Evolutionary conservation across 148 eudicot genomes (phyloP), one percentile per base, ranked within the genome.

Genomic region (Polygonum aviculare): DNA sequence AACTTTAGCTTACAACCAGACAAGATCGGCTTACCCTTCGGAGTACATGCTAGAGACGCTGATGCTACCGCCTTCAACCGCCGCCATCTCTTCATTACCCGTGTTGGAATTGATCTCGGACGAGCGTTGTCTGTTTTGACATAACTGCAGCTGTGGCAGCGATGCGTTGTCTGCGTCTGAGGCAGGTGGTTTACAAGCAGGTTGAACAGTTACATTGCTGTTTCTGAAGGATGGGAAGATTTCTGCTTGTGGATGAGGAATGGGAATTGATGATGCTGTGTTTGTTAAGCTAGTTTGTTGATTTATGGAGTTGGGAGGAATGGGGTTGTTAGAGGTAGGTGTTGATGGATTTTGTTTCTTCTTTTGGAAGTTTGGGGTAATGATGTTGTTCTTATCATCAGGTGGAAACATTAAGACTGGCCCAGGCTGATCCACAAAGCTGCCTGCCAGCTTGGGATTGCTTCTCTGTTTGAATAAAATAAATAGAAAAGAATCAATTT

Each of bases 31-130:
- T 89, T 59, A 95, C 98, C 89, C 92, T 80, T 92, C 91, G 50
- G 98, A 95, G 67, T 95, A 95, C 63, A 82, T 77, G 82, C 84
- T 95, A n/a, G 98, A 95, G 77, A 95, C 88, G 86, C 82, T 92
- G 50, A 95, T 92, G 44, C 87, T 88, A 39, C 97, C 98, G 72
- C 96, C 91, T 83, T 90, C 97, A 78, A 88, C 81, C 44, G 88
- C 81, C 44, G 88, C 80, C 72, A 85, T 55, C 47, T 90, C 97
- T 73, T 86, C 86, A 70, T 87, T 88, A 84, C 87, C 86, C 78
- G 82, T 55, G 82, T 88, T 88, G 69, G 50, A 59, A 76, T 70
- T 74, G 11, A 62, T 74, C 51, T 87, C 87, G 31, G 85, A 65
- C 44, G 80, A 76, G 70, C 71, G 74, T 49, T 84, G 80, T 80